Evolutionary conservation across 331 rosid species (phyloP), one percentile per base, ranked within the genome.

Genomic region (Spiraea crenata): DNA sequence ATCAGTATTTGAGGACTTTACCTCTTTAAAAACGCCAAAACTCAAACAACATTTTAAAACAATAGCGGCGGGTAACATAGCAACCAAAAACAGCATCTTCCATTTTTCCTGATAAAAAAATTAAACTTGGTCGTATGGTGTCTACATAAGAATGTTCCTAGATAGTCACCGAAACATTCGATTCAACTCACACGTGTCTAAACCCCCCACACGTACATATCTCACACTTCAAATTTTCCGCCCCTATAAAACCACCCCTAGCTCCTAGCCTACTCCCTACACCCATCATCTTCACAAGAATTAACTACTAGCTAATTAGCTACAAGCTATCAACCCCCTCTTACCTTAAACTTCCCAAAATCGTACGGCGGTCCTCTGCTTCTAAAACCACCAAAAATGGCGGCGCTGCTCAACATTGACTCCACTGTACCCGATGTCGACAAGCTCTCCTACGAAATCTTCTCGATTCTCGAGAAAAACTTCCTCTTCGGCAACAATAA

Each of bases 391-490:
- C 19, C 74, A 80, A 67, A 79, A 77, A 88, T 88, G 97, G 97
- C 95, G 76, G 86, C 95, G 71, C 62, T 83, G 82, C 77, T 79
- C 77, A 81, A 74, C 80, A 67, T 85, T 13, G 89, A 84, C 73
- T 60, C 89, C 2, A 63, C n/a, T 69, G 69, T 80, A 31, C 74
- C 75, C 59, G 91, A 80, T 19, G 79, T 85, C 2, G 95, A 93
- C 66, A 90, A 91, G 83, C 97, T 93, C 77, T 84, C 96, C 74
- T 83, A 89, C 58, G 95, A 93, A 77, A 93, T 93, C 86, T 93
- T 93, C 91, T 93, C 99, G 38, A 82, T 91, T 37, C 78, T 93
- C 39, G 99, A 93, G 39, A 93, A 87, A 64, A 85, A 89, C 47
- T 93, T 93, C 77, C 96, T 93, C 56, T 93, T 93, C 49, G 96